phyloP scores from a whole-genome alignment of 257 asterid species.

The Plectranthus barbatus region DNA sequence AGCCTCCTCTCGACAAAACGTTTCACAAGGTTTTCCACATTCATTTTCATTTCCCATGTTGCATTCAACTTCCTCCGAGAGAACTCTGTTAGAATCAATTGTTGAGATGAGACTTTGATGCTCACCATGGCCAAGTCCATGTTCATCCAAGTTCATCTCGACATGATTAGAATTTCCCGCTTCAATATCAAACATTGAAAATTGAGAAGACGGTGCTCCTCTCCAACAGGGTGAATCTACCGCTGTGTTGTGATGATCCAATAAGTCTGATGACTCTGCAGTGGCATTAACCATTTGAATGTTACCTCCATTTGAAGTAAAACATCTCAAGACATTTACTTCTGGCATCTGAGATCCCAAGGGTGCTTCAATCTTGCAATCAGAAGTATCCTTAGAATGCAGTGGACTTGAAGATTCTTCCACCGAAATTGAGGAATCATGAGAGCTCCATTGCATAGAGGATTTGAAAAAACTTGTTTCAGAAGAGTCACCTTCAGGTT shows the following conservation, averaged over 20 bases:
- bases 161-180: constrained; percentile 19
- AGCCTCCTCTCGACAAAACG: constrained; percentile 16
- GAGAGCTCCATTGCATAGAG: constrained; percentile 28
- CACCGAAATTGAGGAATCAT: constrained; percentile 19
- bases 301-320: constrained; percentile 17
- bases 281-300: constrained; percentile 28
- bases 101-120: constrained; percentile 21
- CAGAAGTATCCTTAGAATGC: constrained; percentile 21
- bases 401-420: constrained; percentile 26
- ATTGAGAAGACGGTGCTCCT: constrained; percentile 64
- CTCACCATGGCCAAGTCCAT: constrained; percentile 25
- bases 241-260: constrained; percentile 51
- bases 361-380: constrained; percentile 10
- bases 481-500: constrained; percentile 22
- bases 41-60: constrained; percentile 19
- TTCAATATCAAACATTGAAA: constrained; percentile 45
- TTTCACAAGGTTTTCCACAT: constrained; percentile 20
- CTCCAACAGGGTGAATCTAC: constrained; percentile 99
- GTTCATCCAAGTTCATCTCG: constrained; percentile 29
- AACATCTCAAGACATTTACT: constrained; percentile 22
- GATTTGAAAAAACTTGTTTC: constrained; percentile 23
- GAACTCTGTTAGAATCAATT: constrained; percentile 23
- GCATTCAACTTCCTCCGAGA: constrained; percentile 27
- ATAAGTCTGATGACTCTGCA: constrained; percentile 41
- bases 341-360: constrained; percentile 33